Conservation (phyloP, 1,139 yeast species). For the Yamadazyma diddensiae region DNA sequence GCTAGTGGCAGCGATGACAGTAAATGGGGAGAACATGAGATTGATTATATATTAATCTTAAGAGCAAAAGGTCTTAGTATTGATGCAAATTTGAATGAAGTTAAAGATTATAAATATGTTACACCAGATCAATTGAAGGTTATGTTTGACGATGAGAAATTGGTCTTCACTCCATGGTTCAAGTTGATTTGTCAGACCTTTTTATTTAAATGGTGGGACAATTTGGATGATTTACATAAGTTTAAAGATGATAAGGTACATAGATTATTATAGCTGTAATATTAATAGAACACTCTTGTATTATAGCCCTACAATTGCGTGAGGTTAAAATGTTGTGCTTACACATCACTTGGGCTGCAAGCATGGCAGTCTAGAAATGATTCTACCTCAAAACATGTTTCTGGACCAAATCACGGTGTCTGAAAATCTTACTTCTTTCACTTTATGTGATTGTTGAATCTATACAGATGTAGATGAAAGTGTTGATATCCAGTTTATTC, state of each 20-base stretch:
- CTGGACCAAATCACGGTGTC: no score
- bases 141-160: conserved; percentile 66
- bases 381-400: no score
- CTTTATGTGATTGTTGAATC: no score
- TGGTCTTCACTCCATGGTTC: conserved; percentile 96
- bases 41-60: conserved; percentile 87
- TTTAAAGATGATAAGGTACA: conserved; percentile 47
- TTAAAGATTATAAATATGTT: conserved; percentile 77
- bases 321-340: no score
- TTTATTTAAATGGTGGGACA: conserved; percentile 91
- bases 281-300: background rate
- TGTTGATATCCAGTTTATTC: no score
- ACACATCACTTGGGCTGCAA: no score
- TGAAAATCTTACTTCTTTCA: no score
- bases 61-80: conserved; percentile 55
- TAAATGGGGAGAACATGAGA: conserved; percentile 97
- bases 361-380: no score
- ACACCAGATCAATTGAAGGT: conserved; percentile 58
- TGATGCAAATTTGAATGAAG: conserved; percentile 73
- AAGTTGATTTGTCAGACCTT: conserved; percentile 89
- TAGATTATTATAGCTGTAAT: conserved; percentile 24
- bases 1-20: conserved; percentile 66
- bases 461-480: no score
- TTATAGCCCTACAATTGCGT: no score
- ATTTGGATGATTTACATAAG: conserved; percentile 53